Base-by-base conservation (phyloP, 2,329 filamentous ascomycete genomes). In the Penicillium brasilianum region DNA sequence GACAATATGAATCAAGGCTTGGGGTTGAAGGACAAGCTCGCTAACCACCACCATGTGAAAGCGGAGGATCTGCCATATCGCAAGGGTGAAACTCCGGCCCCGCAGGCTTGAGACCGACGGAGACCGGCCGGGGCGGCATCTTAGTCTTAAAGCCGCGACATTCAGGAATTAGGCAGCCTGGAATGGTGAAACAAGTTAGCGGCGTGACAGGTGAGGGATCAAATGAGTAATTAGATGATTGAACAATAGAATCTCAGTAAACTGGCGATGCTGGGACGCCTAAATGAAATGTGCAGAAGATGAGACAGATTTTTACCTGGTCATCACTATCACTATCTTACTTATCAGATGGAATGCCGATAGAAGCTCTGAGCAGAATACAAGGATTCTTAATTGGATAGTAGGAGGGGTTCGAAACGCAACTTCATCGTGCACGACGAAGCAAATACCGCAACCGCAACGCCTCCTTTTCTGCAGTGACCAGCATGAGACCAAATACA, bases 51-150 rank as follows among this genome's bases (percentile, higher is more conserved):
- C 30, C 60, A 65, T 56, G 60, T 63, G 63, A 65, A 50, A 13
- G 48, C 48, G 48, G 48, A 62, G 46, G 57, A 58, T 66, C 58
- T 56, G 25, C 34, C 32, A 55, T 30, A 36, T 41, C 16, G 36
- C 16, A 25, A 48, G n/a, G 49, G 55, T 62, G 59, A 64, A 66
- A 66, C 61, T 32, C 28, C 32, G 36, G 58, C 50, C 57, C 65
- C 65, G 51, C 32, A 39, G 50, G 11, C 46, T 34, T 59, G 52
- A 62, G 59, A 48, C 67, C 67, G 67, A 65, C 67, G 66, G 66
- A 69, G 58, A 58, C 67, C 66, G 65, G 34, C 52, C 52, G 59
- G 48, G 41, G 28, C 36, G 41, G 28, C 36, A 56, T 18, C 39
- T 43, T 22, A 59, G 59, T 63, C 58, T 63, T 39, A 41, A 63